phyloP scores from a whole-genome alignment of 352 stramenopile genomes.

The Phytophthora sp. region DNA sequence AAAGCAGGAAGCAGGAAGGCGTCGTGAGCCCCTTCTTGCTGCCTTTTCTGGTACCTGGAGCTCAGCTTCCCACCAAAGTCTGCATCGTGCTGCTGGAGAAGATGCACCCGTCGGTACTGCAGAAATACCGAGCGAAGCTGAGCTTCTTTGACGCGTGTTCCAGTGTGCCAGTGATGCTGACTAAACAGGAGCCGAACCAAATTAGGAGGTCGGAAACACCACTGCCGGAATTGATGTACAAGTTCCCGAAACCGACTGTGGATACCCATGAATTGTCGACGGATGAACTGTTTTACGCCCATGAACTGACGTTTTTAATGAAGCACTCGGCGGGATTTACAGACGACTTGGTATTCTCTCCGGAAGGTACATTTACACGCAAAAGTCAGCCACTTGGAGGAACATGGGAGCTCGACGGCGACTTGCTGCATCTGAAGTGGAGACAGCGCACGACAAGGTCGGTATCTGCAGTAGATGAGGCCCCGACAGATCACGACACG shows the following conservation, averaged over 20 bases:
- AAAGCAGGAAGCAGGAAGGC: constrained; percentile 24
- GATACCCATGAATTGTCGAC: constrained; percentile 59
- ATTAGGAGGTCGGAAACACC: constrained; percentile 60
- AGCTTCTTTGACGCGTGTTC: constrained; percentile 79
- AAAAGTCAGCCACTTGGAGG: constrained; percentile 73
- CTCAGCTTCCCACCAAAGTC: constrained; percentile 59
- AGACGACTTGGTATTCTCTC: constrained; percentile 76
- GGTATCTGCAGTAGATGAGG: constrained; percentile 15
- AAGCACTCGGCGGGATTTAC: constrained; percentile 75
- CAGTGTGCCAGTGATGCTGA: constrained; percentile 68
- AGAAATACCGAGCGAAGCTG: constrained; percentile 70
- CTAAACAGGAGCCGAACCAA: constrained; percentile 54
- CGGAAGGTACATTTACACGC: constrained; percentile 63
- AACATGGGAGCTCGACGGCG: constrained; percentile 80
- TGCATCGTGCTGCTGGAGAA: constrained; percentile 76
- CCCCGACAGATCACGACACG: constrained; percentile 18
- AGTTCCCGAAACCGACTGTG: constrained; percentile 67
- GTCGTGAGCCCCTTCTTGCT: constrained; percentile 60
- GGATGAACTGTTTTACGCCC: constrained; percentile 76
- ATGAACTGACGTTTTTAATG: constrained; percentile 86
- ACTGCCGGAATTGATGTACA: constrained; percentile 71
- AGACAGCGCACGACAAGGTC: constrained; percentile 36
- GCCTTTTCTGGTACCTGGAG: constrained; percentile 51
- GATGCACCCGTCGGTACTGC: constrained; percentile 72
- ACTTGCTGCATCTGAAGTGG: constrained; percentile 87